Conservation (phyloP, 208 protist genomes). For the Trypanosoma platydactyli region DNA sequence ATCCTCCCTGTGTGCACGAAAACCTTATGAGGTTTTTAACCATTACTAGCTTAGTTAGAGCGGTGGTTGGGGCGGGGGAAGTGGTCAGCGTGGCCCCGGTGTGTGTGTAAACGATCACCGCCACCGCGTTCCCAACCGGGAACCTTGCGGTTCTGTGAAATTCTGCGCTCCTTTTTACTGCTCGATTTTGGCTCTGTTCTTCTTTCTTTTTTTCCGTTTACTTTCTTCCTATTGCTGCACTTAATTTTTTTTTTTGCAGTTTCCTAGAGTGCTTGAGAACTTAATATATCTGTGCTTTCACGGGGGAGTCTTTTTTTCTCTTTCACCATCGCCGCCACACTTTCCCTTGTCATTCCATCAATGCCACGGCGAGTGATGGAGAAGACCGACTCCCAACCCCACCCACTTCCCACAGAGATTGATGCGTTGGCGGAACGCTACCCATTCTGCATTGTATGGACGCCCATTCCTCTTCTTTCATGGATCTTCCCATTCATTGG, state of each 20-base stretch:
- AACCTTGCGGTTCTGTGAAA: no score
- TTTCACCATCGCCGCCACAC: not conserved
- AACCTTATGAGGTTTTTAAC: slow-evolving; percentile 89
- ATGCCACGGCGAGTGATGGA: slow-evolving; percentile 10
- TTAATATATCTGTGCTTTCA: no score
- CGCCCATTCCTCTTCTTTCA: slow-evolving; percentile 84
- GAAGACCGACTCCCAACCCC: not conserved
- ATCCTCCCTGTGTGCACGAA: slow-evolving; percentile 55
- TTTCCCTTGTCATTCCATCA: not conserved
- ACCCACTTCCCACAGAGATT: slow-evolving; percentile 48
- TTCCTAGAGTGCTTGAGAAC: not conserved
- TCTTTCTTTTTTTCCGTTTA: not conserved
- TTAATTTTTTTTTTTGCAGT: slow-evolving; percentile 2
- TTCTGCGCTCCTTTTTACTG: no score
- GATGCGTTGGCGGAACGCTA: slow-evolving; percentile 70
- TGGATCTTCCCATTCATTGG: slow-evolving; percentile 92
- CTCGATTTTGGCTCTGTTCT: no score
- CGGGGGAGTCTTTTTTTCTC: slow-evolving; percentile 6
- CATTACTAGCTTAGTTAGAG: slow-evolving; percentile 45
- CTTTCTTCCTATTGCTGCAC: not conserved
- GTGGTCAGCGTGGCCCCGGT: slow-evolving; percentile 38
- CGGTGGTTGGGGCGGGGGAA: slow-evolving; percentile 35
- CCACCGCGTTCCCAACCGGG: slow-evolving; percentile 43
- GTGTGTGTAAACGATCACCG: slow-evolving; percentile 40
- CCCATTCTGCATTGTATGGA: slow-evolving; percentile 93